Conservation (phyloP, 495 filamentous ascomycete species). For the Cenococcum geophilum region DNA sequence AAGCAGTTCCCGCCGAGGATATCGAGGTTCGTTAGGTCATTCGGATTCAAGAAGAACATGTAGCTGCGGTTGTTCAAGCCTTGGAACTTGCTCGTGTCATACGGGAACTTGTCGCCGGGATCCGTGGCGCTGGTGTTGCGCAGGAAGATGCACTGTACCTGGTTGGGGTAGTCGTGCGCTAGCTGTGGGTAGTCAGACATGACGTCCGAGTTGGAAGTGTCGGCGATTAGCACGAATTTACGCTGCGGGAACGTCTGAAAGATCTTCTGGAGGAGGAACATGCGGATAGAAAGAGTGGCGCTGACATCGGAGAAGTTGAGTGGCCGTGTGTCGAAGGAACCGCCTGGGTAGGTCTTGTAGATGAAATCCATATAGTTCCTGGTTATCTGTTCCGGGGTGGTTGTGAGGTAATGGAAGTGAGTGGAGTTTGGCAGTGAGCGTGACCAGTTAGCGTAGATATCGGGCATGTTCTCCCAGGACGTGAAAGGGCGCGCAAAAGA, state of each 20-base stretch:
- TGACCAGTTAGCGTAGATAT: slow-evolving; percentile 64
- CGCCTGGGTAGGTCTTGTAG: slow-evolving; percentile 62
- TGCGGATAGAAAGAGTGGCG: slow-evolving; percentile 64
- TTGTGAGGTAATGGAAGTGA: slow-evolving; percentile 82
- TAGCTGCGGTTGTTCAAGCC: slow-evolving; percentile 55
- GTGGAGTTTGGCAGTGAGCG: slow-evolving; percentile 50
- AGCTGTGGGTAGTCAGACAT: slow-evolving; percentile 68
- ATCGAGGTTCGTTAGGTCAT: slow-evolving; percentile 62
- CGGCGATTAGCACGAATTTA: slow-evolving; percentile 68
- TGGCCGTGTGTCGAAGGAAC: slow-evolving; percentile 68
- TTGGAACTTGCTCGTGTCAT: slow-evolving; percentile 67
- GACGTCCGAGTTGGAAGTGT: slow-evolving; percentile 72
- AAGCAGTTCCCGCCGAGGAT: slow-evolving; percentile 63
- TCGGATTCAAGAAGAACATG: slow-evolving; percentile 71
- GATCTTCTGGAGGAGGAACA: slow-evolving; percentile 58
- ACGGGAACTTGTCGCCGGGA: slow-evolving; percentile 55
- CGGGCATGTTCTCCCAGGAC: slow-evolving; percentile 74
- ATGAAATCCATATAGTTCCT: slow-evolving; percentile 78
- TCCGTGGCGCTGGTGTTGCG: slow-evolving; percentile 70
- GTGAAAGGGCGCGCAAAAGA: slow-evolving; percentile 65
- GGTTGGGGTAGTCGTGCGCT: slow-evolving; percentile 55
- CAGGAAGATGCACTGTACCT: slow-evolving; percentile 73
- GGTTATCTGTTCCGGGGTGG: slow-evolving; percentile 73
- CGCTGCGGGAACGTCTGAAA: slow-evolving; percentile 70
- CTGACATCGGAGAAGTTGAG: slow-evolving; percentile 71